A percentile compares a stretch with the other conserved stretches of the same genome.
Evolutionary conservation across 2,329 filamentous ascomycete genomes (phyloP).

Genomic region (Colletotrichum trifolii): DNA sequence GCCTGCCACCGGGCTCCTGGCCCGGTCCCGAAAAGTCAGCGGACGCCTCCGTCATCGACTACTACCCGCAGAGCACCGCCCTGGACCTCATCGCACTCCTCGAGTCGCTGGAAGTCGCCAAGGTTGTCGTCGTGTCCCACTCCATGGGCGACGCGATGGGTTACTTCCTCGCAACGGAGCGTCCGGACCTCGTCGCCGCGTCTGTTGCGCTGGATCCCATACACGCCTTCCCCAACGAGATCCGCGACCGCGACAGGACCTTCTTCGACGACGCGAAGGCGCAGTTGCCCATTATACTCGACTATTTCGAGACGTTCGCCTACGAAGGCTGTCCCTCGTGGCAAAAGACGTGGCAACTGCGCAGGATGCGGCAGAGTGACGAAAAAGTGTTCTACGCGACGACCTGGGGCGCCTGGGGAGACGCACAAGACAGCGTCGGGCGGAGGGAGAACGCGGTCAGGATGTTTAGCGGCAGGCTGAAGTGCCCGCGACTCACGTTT

Average conservation of each 20-base stretch:
- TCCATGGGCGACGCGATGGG: slow-evolving; percentile 16
- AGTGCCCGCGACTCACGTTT: slow-evolving; percentile 20
- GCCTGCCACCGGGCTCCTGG: slow-evolving; percentile 15
- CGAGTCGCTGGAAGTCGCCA: slow-evolving; percentile 6
- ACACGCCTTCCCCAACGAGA: slow-evolving; percentile 5
- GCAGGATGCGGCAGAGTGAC: slow-evolving; percentile 25
- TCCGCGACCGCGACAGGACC: background rate
- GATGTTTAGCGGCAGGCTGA: slow-evolving; percentile 8
- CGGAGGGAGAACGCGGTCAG: slow-evolving; percentile 21
- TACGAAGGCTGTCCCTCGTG: slow-evolving; percentile 13
- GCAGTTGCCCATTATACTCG: background rate
- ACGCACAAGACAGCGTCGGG: slow-evolving; percentile 11
- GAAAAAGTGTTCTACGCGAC: slow-evolving; percentile 15
- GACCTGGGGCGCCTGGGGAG: slow-evolving; percentile 26
- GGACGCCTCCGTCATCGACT: slow-evolving; percentile 18
- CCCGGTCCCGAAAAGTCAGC: slow-evolving; percentile 22
- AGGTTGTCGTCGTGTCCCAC: slow-evolving; percentile 19
- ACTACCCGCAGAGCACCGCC: slow-evolving; percentile 29
- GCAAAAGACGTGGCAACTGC: slow-evolving; percentile 29
- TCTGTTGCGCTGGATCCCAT: slow-evolving; percentile 18
- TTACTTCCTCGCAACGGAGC: slow-evolving; percentile 15
- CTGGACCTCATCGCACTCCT: slow-evolving; percentile 18
- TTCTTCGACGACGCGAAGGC: slow-evolving; percentile 9
- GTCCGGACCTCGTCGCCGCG: slow-evolving; percentile 12
- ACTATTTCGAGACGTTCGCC: background rate